These are phyloP conservation scores for Capsicum rhomboideum DNA, from an alignment of 257 asterid genomes.

Conservation along the genomic window DNA sequence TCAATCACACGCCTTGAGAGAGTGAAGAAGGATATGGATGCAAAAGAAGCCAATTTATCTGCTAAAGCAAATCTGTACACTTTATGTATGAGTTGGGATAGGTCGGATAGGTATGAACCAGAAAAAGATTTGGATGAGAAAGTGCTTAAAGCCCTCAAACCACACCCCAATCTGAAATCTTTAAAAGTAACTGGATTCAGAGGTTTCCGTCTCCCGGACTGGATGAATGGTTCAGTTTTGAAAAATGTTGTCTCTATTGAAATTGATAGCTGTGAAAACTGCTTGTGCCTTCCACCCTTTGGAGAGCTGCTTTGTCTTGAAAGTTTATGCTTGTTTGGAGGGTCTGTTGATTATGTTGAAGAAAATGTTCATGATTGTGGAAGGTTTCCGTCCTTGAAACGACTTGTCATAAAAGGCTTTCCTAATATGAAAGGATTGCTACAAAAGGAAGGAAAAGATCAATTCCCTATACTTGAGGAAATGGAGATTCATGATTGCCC, in stretches of 20 bases:
- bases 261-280: background rate
- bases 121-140: background rate
- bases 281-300: conserved; percentile 4
- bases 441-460: background rate
- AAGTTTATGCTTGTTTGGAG: background rate
- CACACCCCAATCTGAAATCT: background rate
- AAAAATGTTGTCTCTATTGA: background rate
- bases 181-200: background rate
- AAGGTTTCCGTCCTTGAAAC: conserved; percentile 2
- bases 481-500: too few species aligned
- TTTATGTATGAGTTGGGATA: conserved; percentile 1
- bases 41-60: conserved; percentile 16
- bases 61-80: conserved; percentile 1
- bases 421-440: conserved; percentile 14
- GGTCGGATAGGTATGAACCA: background rate
- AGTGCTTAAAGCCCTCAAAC: conserved; percentile 16
- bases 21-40: conserved; percentile 7
- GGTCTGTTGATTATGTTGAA: conserved; percentile 5
- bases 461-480: conserved; percentile 8
- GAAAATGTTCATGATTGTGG: background rate
- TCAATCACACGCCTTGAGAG: conserved; percentile 8
- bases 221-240: conserved; percentile 14
- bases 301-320: conserved; percentile 13
- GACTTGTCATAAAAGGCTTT: background rate
- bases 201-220: conserved; percentile 11